phyloP scores from a whole-genome alignment of 768 basidiomycete genomes.

The Rossbeevera mucosa region DNA sequence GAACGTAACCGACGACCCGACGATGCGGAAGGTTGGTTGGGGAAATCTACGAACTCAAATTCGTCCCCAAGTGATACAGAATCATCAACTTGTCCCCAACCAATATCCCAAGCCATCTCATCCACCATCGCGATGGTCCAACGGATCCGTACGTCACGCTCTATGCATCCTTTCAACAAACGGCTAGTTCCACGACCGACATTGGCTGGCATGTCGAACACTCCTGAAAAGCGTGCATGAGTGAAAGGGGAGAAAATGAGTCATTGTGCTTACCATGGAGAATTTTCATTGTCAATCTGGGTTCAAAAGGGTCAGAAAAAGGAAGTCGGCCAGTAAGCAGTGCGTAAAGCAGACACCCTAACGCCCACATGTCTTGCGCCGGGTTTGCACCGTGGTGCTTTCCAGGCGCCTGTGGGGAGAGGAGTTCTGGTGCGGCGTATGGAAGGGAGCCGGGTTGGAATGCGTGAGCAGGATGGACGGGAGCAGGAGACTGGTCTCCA shows the following conservation, averaged over 20 bases:
- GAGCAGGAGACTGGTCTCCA: constrained; percentile 26
- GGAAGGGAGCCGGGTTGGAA: constrained; percentile 84
- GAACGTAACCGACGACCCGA: constrained; percentile 24
- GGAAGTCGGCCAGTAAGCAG: constrained; percentile 83
- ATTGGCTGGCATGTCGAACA: constrained; percentile 51
- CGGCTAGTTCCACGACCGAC: constrained; percentile 60
- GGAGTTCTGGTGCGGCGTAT: constrained; percentile 86
- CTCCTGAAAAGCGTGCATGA: constrained; percentile 41
- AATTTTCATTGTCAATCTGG: constrained; percentile 88
- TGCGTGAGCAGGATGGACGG: constrained; percentile 32
- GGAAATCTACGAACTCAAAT: constrained; percentile 25
- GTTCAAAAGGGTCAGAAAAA: constrained; percentile 87
- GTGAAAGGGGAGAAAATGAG: not conserved
- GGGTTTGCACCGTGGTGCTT: constrained; percentile 40
- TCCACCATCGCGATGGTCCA: constrained; percentile 84
- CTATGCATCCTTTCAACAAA: constrained; percentile 77
- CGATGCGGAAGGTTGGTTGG: constrained; percentile 11
- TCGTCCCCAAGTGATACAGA: constrained; percentile 25
- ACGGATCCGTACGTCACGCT: constrained; percentile 52
- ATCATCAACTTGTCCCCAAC: constrained; percentile 54
- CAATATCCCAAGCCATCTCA: constrained; percentile 75
- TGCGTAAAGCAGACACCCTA: constrained; percentile 86
- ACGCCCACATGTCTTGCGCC: constrained; percentile 93
- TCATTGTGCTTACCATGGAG: constrained; percentile 57
- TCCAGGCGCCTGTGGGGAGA: constrained; percentile 54